Evolutionary conservation across 768 basidiomycete species (phyloP), one percentile per base, ranked within the genome.

Genomic region (Arthromyces matolae): DNA sequence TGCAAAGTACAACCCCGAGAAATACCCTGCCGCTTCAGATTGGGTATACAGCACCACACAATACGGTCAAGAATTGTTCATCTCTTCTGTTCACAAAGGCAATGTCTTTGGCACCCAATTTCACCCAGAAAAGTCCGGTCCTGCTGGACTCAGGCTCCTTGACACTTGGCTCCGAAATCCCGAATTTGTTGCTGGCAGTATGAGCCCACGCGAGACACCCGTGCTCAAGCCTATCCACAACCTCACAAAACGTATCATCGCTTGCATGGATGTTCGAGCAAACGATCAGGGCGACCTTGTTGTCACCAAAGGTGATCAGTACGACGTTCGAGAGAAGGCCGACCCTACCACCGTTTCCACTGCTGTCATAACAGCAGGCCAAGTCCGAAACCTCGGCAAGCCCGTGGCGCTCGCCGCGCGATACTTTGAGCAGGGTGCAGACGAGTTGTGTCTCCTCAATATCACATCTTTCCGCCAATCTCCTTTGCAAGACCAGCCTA

Each of bases 401-500:
- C 96, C 96, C 16, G 91, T 99, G 58, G 82, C 89, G 23, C 83
- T 98, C 50, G 87, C 94, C 2, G 79, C 77, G 39, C 82, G 80
- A 55, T 98, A 99, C 71, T 98, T 86, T 68, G 64, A 71, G 9
- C 80, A 83, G 25, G 93, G 93, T 25, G 95, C 95, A 37, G 96
- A 99, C 67, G 96, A 99, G 69, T 75, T 99, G 28, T 96, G 93
- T 64, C 83, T 99, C 53, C 86, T 99, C 64, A 99, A 99, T 70
- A 99, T 99, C 75, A 99, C 96, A 13, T 96, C 95, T 53, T 99
- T 99, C 81, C 89, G 96, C 52, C 86, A 89, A 60, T 97, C 93
- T 12, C 94, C 96, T 1, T 76, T 99, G 28, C 84, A 77, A 35
- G 96, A 98, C 68, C 96, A 99, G 69, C 96, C 96, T 0, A 98